Evolutionary conservation across 345 rosid species (phyloP).

Genomic region (Cardamine resedifolia): DNA sequence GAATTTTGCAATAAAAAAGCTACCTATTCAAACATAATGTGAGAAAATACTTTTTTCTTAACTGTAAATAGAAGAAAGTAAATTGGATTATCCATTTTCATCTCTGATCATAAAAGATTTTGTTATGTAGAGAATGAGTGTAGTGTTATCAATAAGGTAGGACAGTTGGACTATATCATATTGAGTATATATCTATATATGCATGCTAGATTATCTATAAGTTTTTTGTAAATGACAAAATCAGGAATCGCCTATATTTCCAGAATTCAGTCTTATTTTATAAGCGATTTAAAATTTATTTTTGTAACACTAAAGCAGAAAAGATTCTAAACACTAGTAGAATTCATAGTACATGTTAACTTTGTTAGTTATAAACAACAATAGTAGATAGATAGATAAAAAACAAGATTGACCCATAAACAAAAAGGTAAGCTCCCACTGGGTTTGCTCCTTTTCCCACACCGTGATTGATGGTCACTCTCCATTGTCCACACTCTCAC

Average conservation of each 20-base stretch:
- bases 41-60: not conserved
- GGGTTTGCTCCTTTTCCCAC: constrained; percentile 25
- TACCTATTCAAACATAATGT: too few species aligned
- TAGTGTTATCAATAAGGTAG: constrained; percentile 59
- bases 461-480: constrained; percentile 34
- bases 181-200: too few species aligned
- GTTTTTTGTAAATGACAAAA: not conserved
- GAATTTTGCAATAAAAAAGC: not conserved
- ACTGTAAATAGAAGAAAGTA: not conserved
- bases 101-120: not conserved
- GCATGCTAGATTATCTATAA: constrained; percentile 3
- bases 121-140: constrained; percentile 36
- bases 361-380: not conserved
- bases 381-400: not conserved
- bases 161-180: constrained; percentile 68
- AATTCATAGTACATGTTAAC: not conserved
- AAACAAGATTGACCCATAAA: constrained; percentile 18
- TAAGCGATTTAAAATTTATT: not conserved
- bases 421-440: constrained; percentile 17
- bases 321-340: not conserved
- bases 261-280: not conserved
- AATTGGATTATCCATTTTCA: not conserved
- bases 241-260: not conserved
- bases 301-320: not conserved
- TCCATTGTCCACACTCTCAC: constrained; percentile 28